Conservation (phyloP, 1,139 yeast genomes). For the Geotrichum phurueaensis region DNA sequence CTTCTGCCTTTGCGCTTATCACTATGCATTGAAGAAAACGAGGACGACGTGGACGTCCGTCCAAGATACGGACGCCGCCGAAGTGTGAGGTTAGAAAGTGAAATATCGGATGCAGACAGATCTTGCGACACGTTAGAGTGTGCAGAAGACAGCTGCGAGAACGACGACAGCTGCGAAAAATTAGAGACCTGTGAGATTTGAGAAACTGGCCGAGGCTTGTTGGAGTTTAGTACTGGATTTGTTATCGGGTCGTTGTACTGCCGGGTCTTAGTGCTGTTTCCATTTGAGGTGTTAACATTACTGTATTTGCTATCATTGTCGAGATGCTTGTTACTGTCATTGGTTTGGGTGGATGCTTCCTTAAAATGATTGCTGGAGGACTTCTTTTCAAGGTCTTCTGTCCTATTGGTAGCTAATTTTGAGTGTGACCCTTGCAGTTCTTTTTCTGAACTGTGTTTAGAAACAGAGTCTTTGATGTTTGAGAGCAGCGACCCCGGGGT, state of each 20-base stretch:
- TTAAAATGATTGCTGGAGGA: neutral
- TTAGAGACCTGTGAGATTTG: conserved; percentile 54
- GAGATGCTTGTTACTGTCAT: neutral
- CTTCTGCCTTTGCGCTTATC: conserved; percentile 15
- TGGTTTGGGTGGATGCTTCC: neutral
- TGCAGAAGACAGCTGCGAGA: conserved; percentile 27
- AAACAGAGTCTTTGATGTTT: neutral
- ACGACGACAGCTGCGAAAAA: conserved; percentile 44
- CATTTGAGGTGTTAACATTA: neutral
- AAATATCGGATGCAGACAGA: conserved; percentile 14
- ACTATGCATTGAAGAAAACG: conserved; percentile 30
- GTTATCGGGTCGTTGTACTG: neutral
- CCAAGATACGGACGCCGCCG: conserved; percentile 25
- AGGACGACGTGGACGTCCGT: conserved; percentile 33
- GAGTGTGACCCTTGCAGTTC: neutral
- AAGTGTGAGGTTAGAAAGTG: neutral
- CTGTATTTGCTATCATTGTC: neutral
- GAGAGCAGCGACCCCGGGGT: neutral
- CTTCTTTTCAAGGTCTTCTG: neutral
- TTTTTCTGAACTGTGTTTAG: conserved; percentile 5
- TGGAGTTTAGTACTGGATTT: neutral
- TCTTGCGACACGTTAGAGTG: conserved; percentile 24
- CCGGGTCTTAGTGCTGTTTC: neutral
- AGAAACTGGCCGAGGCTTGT: conserved; percentile 32
- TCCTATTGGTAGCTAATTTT: neutral